These are phyloP conservation scores for Quercus berberidifolia DNA, from an alignment of 306 rosid genomes.

Conservation along the genomic window DNA sequence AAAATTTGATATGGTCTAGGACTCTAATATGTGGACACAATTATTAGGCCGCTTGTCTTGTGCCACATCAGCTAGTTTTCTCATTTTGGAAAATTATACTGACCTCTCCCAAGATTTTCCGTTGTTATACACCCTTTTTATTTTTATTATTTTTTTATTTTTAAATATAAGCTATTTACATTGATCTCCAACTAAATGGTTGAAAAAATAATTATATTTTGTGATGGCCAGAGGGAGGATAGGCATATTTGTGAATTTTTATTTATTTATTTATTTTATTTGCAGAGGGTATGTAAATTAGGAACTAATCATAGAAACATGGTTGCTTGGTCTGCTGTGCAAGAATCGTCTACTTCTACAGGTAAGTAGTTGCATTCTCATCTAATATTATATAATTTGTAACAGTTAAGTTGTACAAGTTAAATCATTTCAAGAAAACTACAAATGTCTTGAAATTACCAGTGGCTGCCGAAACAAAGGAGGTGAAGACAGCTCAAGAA, in stretches of 20 bases:
- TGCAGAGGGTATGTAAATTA: conserved; percentile 41
- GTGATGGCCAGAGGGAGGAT: background rate
- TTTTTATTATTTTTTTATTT: too few species aligned
- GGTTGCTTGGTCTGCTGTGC: conserved; percentile 72
- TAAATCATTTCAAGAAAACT: conserved; percentile 2
- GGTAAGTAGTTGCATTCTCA: conserved; percentile 33
- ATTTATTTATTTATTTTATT: conserved; percentile 17
- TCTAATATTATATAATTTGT: background rate
- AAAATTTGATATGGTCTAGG: too few species aligned
- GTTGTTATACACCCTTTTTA: too few species aligned
- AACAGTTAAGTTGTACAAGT: background rate
- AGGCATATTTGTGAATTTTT: conserved; percentile 2
- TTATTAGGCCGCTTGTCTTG: background rate
- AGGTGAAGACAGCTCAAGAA: conserved; percentile 48
- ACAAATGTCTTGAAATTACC: background rate
- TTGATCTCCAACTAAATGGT: too few species aligned
- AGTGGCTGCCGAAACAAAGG: conserved; percentile 55
- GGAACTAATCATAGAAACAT: conserved; percentile 32
- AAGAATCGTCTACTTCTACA: conserved; percentile 75
- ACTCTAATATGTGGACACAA: too few species aligned
- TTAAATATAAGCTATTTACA: too few species aligned
- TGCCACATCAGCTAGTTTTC: background rate
- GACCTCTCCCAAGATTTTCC: too few species aligned
- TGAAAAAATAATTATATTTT: too few species aligned
- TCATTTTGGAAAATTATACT: too few species aligned